Base-by-base conservation (phyloP, 371 early-diverging fungal species). In the Zychaea mexicana region DNA sequence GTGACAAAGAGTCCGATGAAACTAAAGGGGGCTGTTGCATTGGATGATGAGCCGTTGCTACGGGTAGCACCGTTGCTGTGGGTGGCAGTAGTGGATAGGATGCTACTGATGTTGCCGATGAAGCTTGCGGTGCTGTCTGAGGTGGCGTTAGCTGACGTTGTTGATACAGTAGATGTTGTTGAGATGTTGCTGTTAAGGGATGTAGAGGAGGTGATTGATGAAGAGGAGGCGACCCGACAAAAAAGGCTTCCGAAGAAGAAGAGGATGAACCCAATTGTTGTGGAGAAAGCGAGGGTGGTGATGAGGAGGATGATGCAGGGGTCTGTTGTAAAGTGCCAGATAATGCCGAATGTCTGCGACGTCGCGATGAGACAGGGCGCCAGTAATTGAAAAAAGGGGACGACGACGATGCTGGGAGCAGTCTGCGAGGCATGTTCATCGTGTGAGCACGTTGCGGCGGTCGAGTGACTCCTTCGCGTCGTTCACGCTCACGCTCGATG, bases 401-500 rank as follows among this genome's bases (percentile, higher is more conserved):
- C n/a, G n/a, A n/a, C n/a, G n/a, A n/a, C 19, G 63, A 19, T 9
- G 45, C 21, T 46, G 19, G 36, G 19, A 19, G 38, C 15, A 54
- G 26, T 21, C 10, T 49, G 13, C 31, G 65, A 22, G 15, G 57
- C 10, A 3, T 22, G n/a, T 49, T 10, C 5, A 22, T 49, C 24
- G 49, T 22, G n/a, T 22, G 49, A 24, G 49, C n/a, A 9, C 38
- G 38, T 15, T 36, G 38, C 22, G 6, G 49, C 12, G n/a, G 49
- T 49, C 49, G 21, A 24, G 22, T 13, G 22, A 13, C n/a, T 9
- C 22, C 22, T 49, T 19, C 49, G 22, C 22, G 42, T 31, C 52
- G 52, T 53, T 61, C 28, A 1, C 49, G 54, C 33, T 60, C 60
- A 12, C 56, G 45, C 13, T 67, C 70, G 31, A 69, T 57, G 36